Evolutionary conservation across 139 green algal species (phyloP).

Genomic region (Raphidocelis subcapitata): DNA sequence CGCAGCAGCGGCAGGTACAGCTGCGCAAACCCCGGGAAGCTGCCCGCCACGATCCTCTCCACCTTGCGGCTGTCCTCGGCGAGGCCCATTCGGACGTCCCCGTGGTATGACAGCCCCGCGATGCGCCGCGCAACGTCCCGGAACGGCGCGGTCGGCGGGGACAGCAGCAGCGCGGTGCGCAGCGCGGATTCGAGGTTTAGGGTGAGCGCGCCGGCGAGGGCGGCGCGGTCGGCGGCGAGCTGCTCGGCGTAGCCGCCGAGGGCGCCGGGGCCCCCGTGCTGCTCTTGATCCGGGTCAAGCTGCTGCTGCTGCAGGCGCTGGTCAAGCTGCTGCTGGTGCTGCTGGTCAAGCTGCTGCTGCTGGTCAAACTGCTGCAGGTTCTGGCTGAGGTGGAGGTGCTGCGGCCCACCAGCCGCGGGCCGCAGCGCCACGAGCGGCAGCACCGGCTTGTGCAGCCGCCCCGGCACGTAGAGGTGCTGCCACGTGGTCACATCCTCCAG

Average conservation of each 20-base stretch:
- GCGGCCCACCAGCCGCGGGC: background rate
- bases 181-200: slow-evolving; percentile 68
- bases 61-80: slow-evolving; percentile 86
- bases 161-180: slow-evolving; percentile 67
- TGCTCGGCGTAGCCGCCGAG: no score
- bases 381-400: background rate
- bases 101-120: slow-evolving; percentile 77
- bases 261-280: no score
- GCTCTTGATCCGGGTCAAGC: no score
- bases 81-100: slow-evolving; percentile 81
- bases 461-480: slow-evolving; percentile 74
- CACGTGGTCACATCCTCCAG: slow-evolving; percentile 69
- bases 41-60: slow-evolving; percentile 63
- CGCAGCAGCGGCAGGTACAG: slow-evolving; percentile 48
- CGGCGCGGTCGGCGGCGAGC: background rate
- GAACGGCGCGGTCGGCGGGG: slow-evolving; percentile 48
- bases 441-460: slow-evolving; percentile 88
- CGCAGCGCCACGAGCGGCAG: background rate
- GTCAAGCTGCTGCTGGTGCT: background rate
- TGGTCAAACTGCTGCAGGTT: slow-evolving; percentile 7
- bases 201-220: background rate
- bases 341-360: slow-evolving; percentile 7
- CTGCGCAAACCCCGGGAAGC: slow-evolving; percentile 25
- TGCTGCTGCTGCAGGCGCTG: background rate
- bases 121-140: slow-evolving; percentile 71